A percentile compares a stretch with the other conserved stretches of the same genome.
Conservation (phyloP, 129 eudicot species). For the Kitagawia praeruptora region DNA sequence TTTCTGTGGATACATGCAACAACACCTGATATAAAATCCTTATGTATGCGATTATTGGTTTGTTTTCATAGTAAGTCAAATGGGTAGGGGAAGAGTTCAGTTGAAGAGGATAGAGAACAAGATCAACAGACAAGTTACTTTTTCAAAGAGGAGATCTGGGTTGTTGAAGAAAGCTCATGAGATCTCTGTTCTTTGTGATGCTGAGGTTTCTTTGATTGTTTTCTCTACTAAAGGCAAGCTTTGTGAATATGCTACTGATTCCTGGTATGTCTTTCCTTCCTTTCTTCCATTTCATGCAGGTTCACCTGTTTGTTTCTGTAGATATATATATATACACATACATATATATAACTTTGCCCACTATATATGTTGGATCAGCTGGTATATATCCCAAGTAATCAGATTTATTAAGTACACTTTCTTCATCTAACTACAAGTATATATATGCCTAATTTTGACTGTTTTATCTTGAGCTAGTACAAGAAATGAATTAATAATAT, state of each 20-base stretch:
- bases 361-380: too few species aligned
- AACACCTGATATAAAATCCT: too few species aligned
- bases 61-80: too few species aligned
- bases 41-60: too few species aligned
- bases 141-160: slow-evolving; percentile 70
- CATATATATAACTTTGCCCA: too few species aligned
- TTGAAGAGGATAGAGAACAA: slow-evolving; percentile 90
- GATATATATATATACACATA: too few species aligned
- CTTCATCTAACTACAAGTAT: background rate
- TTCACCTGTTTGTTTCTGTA: too few species aligned
- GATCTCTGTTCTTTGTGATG: slow-evolving; percentile 92
- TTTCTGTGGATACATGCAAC: too few species aligned
- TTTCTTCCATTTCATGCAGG: background rate
- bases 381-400: too few species aligned
- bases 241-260: slow-evolving; percentile 74
- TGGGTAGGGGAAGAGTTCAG: slow-evolving; percentile 85
- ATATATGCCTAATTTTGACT: background rate
- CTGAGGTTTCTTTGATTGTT: slow-evolving; percentile 76
- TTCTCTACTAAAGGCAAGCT: slow-evolving; percentile 88
- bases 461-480: background rate
- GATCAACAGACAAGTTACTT: slow-evolving; percentile 77
- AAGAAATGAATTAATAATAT: background rate
- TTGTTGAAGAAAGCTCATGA: slow-evolving; percentile 78
- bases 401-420: too few species aligned
- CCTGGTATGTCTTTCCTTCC: slow-evolving; percentile 30